Percentiles rank a stretch among this genome's conserved stretches.
phyloP scores from a whole-genome alignment of 495 filamentous ascomycete genomes.

The Penicillium pulvis region DNA sequence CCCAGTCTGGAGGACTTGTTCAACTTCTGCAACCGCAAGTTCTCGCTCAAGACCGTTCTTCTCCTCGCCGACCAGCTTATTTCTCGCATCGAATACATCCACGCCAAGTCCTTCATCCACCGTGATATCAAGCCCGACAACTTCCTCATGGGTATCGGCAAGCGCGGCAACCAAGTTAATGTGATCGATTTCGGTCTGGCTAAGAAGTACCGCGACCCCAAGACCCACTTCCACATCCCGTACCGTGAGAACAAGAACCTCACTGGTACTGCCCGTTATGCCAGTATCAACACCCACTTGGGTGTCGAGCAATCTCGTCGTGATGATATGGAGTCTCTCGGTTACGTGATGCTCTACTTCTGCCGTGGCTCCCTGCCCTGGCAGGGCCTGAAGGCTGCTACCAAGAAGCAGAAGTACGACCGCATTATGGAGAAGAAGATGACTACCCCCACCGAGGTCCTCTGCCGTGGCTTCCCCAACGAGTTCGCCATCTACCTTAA shows the following conservation, averaged over 20 bases:
- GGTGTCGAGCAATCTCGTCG: constrained; percentile 99
- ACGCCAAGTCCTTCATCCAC: constrained; percentile 99
- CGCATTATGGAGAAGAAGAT: constrained; percentile 99
- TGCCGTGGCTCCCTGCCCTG: constrained; percentile 98
- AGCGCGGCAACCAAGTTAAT: constrained; percentile 99
- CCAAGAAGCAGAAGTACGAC: constrained; percentile 99
- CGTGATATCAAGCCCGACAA: constrained; percentile 99
- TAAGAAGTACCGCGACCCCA: constrained; percentile 99
- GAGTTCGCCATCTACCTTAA: constrained; percentile 99
- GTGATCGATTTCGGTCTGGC: constrained; percentile 99
- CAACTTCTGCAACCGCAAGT: constrained; percentile 99
- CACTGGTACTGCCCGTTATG: constrained; percentile 98
- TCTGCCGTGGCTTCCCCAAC: constrained; percentile 98
- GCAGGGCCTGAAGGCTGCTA: constrained; percentile 99
- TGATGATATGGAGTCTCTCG: constrained; percentile 99
- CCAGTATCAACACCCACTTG: constrained; percentile 98
- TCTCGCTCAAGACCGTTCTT: constrained; percentile 98
- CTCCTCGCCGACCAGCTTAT: constrained; percentile 98
- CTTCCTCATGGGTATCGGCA: constrained; percentile 99
- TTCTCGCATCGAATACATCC: constrained; percentile 99
- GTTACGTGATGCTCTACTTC: constrained; percentile 99
- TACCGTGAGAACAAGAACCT: constrained; percentile 99
- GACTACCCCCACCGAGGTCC: constrained; percentile 98
- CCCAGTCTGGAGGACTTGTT: constrained; percentile 99
- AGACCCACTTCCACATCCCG: constrained; percentile 99